These are phyloP conservation scores for Curvularia hawaiiensis DNA, from an alignment of 2,329 filamentous ascomycete genomes.

Conservation along the genomic window DNA sequence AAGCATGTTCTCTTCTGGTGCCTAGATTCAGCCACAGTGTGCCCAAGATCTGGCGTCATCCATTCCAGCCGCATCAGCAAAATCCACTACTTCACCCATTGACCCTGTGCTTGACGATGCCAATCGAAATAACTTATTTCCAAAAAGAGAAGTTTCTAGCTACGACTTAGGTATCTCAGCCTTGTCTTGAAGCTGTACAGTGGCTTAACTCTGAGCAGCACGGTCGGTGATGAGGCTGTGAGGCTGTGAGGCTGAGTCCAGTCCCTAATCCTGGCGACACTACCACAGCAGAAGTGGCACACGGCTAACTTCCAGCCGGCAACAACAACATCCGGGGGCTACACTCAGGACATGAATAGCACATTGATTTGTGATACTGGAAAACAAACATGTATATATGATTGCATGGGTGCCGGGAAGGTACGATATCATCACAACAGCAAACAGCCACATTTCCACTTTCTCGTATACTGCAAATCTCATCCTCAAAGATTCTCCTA, in stretches of 20 bases:
- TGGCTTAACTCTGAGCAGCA: background rate
- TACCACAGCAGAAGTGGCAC: background rate
- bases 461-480: background rate
- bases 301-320: slow-evolving; percentile 17
- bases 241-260: slow-evolving; percentile 11
- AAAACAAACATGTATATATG: slow-evolving; percentile 19
- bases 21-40: slow-evolving; percentile 8
- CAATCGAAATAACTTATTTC: background rate
- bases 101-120: background rate
- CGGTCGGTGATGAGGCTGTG: slow-evolving; percentile 2
- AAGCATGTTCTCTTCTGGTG: slow-evolving; percentile 1
- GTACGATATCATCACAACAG: slow-evolving; percentile 26
- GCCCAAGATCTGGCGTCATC: slow-evolving; percentile 6
- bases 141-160: background rate
- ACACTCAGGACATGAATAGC: slow-evolving; percentile 9
- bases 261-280: slow-evolving; percentile 1
- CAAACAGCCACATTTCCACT: background rate
- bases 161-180: background rate
- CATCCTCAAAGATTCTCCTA: slow-evolving; percentile 4
- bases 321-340: slow-evolving; percentile 16
- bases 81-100: slow-evolving; percentile 3
- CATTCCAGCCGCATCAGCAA: slow-evolving; percentile 12
- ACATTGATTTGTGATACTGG: slow-evolving; percentile 6
- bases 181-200: background rate
- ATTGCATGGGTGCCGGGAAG: slow-evolving; percentile 5